phyloP scores from a whole-genome alignment of 2,329 filamentous ascomycete species.

The Talaromyces marneffei region DNA sequence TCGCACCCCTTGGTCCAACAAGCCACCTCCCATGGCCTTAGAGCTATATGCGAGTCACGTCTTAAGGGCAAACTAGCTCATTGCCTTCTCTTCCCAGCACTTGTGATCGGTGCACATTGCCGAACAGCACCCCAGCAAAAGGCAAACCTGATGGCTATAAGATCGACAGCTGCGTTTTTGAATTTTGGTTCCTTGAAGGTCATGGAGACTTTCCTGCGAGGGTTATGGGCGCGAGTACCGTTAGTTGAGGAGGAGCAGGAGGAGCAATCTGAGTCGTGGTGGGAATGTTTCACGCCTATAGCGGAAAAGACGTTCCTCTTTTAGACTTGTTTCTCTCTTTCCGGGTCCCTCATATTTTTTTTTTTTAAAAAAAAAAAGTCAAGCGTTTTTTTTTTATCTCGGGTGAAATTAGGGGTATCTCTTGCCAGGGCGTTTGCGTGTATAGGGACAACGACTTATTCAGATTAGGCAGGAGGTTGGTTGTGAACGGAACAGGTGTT shows the following conservation, averaged over 20 bases:
- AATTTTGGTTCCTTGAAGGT: conserved; percentile 15
- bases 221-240: not conserved
- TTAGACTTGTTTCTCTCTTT: not conserved
- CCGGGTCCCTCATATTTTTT: not conserved
- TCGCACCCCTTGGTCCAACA: conserved; percentile 39
- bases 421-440: not conserved
- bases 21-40: conserved; percentile 10
- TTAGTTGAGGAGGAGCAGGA: not conserved
- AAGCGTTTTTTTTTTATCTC: not conserved
- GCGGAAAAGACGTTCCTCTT: conserved; percentile 15
- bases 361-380: too few species aligned
- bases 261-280: conserved; percentile 13
- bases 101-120: conserved; percentile 17
- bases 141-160: conserved; percentile 10
- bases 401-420: not conserved
- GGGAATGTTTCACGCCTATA: conserved; percentile 15
- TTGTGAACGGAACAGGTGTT: not conserved
- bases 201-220: conserved; percentile 15
- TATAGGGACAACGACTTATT: not conserved
- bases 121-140: conserved; percentile 3
- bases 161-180: conserved; percentile 13
- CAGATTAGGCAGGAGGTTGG: not conserved
- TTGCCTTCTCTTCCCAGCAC: conserved; percentile 16
- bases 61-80: conserved; percentile 16
- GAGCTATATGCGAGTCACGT: conserved; percentile 14